Evolutionary conservation across 495 filamentous ascomycete species (phyloP).

Genomic region (Pseudoneurospora amorphoporcata): DNA sequence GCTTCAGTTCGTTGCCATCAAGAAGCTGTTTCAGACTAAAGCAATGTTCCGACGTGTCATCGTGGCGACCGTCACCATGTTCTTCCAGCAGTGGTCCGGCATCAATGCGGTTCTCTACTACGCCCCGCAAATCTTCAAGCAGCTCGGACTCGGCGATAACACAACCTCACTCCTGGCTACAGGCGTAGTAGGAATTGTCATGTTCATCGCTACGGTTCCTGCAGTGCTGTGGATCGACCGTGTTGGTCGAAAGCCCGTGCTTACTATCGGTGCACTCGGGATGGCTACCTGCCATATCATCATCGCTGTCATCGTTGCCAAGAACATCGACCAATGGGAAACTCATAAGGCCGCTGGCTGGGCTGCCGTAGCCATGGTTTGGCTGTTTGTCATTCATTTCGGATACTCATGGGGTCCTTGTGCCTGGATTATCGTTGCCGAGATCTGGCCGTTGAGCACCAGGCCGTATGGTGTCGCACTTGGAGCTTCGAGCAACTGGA

Average conservation of each 20-base stretch:
- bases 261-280: conserved; percentile 46
- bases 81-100: conserved; percentile 70
- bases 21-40: conserved; percentile 58
- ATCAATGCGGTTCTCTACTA: conserved; percentile 64
- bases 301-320: conserved; percentile 63
- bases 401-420: conserved; percentile 67
- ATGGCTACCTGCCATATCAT: conserved; percentile 58
- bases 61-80: conserved; percentile 61
- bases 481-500: conserved; percentile 53
- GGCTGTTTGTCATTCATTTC: conserved; percentile 74
- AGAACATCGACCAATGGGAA: conserved; percentile 47
- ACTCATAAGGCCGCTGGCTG: conserved; percentile 57
- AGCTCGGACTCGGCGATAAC: conserved; percentile 53
- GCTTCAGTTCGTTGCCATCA: conserved; percentile 63
- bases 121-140: conserved; percentile 62
- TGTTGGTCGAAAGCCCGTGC: conserved; percentile 46
- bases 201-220: conserved; percentile 59
- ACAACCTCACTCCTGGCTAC: conserved; percentile 64
- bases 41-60: conserved; percentile 67
- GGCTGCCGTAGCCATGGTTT: conserved; percentile 72
- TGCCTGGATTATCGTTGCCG: conserved; percentile 61
- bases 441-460: conserved; percentile 68
- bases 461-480: conserved; percentile 65
- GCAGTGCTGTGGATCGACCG: conserved; percentile 57
- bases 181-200: conserved; percentile 69